Base-by-base conservation (phyloP, 306 rosid genomes). In the Prunus padus region DNA sequence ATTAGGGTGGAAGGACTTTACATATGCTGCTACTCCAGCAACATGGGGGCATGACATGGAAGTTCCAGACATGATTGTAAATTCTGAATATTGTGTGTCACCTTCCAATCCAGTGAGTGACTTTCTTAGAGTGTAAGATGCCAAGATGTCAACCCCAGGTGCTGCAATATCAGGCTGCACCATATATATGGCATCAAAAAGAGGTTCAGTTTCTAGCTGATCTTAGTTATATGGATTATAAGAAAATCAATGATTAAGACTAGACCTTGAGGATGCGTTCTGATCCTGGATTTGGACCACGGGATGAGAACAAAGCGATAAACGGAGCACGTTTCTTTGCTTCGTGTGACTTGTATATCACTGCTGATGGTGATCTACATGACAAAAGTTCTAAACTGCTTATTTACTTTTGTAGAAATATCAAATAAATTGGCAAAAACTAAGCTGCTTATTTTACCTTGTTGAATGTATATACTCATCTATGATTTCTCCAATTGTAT, bases 1-100 rank as follows among this genome's bases (percentile, higher is more conserved):
- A 5, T 77, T 65, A 1, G 97, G 95, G 73, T 88, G 98, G 85
- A 95, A 95, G 47, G 97, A 92, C 71, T 95, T 95, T 4, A 92
- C 84, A 74, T 95, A 95, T 40, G 97, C 97, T 3, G 97, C 96
- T 31, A 84, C 89, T 19, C 95, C 99, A n/a, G 96, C 87, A 31
- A 84, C 92, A 73, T 95, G 99, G 19, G 99, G 99, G 69, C 99
- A 95, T 6, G 99, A 72, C 97, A 95, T 95, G 73, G 99, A 95
- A 86, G 97, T 92, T 31, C 97, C 97, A 8, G 97, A 90, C 97
- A 92, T 82, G 62, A 95, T 66, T 12, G 91, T 87, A 59, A 90
- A 95, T 70, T 89, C 86, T 6, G 99, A 95, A 79, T 84, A 92
- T 73, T 84, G 97, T 0, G 90, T 90, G 80, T 95, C 97, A 2